Percentiles rank a stretch among this genome's conserved stretches.
These are phyloP conservation scores for Triticum urartu DNA, from an alignment of 176 grass and related monocot genomes.

Conservation along the genomic window DNA sequence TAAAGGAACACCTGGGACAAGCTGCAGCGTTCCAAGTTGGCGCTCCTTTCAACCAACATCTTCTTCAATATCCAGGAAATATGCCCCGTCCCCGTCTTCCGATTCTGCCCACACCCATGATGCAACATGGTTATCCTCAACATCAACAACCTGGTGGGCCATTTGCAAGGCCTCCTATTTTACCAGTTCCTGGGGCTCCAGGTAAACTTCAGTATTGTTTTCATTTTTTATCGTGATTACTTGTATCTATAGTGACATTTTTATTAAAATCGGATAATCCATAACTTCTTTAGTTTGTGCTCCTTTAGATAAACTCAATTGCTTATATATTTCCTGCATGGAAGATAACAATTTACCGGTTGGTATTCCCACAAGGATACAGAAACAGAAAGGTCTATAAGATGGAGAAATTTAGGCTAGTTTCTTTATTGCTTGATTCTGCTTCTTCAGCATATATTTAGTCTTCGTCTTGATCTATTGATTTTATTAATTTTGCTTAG, in stretches of 20 bases:
- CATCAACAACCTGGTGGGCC: conserved; percentile 40
- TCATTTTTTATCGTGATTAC: conserved; percentile 8
- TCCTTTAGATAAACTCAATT: not conserved
- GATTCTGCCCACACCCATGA: conserved; percentile 53
- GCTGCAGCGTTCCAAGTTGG: conserved; percentile 89
- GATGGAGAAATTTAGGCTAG: not conserved
- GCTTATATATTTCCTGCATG: conserved; percentile 3
- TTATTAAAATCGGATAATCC: not conserved
- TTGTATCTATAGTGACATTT: not conserved
- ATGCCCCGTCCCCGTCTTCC: conserved; percentile 57
- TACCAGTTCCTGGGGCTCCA: conserved; percentile 54
- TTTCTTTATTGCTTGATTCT: conserved; percentile 14
- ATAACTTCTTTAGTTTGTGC: not conserved
- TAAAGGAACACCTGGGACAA: conserved; percentile 96
- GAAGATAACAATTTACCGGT: not conserved
- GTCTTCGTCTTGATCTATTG: not conserved
- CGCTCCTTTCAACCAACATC: conserved; percentile 68
- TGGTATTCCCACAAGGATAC: not conserved
- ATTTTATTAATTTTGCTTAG: not conserved
- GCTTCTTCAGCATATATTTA: not conserved
- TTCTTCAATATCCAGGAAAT: conserved; percentile 51
- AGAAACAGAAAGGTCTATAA: not conserved
- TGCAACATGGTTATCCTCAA: conserved; percentile 42
- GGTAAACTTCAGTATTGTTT: conserved; percentile 34
- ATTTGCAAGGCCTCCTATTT: conserved; percentile 57